A percentile compares a stretch with the other conserved stretches of the same genome.
phyloP scores from a whole-genome alignment of 2,329 filamentous ascomycete genomes.

The Fonsecaea erecta region DNA sequence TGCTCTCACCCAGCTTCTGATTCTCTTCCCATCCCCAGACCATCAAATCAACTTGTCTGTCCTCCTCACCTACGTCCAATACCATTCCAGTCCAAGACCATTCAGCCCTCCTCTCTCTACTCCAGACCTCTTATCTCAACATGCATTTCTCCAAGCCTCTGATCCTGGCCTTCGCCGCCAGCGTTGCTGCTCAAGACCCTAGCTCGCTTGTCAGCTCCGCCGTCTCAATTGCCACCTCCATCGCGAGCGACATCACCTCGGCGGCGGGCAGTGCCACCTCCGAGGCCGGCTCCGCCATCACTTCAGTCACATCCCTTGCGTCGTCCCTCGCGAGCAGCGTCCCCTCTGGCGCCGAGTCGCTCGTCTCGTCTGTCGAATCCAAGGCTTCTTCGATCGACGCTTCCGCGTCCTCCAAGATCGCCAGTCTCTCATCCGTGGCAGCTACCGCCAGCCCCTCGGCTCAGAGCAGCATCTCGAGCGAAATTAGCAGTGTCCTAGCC shows the following conservation, averaged over 20 bases:
- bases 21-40: not conserved
- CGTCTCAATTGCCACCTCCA: slow-evolving; percentile 23
- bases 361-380: slow-evolving; percentile 22
- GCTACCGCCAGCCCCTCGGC: slow-evolving; percentile 23
- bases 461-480: slow-evolving; percentile 28
- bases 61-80: not conserved
- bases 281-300: slow-evolving; percentile 8
- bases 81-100: not conserved
- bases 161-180: slow-evolving; percentile 26
- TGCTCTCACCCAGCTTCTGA: not conserved
- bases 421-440: slow-evolving; percentile 28
- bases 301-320: slow-evolving; percentile 23
- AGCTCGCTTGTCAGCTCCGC: slow-evolving; percentile 24
- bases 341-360: slow-evolving; percentile 14
- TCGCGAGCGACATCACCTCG: slow-evolving; percentile 16
- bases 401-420: slow-evolving; percentile 18
- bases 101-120: not conserved
- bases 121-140: slow-evolving; percentile 3
- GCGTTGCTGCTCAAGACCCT: slow-evolving; percentile 25
- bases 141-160: slow-evolving; percentile 34
- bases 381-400: slow-evolving; percentile 20
- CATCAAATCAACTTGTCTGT: too few species aligned
- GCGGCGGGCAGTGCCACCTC: slow-evolving; percentile 21
- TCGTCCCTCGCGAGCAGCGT: slow-evolving; percentile 24
- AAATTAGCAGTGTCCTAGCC: slow-evolving; percentile 27